These are phyloP conservation scores for Hyaloscypha hepaticicola DNA, from an alignment of 495 filamentous ascomycete genomes.

Conservation along the genomic window DNA sequence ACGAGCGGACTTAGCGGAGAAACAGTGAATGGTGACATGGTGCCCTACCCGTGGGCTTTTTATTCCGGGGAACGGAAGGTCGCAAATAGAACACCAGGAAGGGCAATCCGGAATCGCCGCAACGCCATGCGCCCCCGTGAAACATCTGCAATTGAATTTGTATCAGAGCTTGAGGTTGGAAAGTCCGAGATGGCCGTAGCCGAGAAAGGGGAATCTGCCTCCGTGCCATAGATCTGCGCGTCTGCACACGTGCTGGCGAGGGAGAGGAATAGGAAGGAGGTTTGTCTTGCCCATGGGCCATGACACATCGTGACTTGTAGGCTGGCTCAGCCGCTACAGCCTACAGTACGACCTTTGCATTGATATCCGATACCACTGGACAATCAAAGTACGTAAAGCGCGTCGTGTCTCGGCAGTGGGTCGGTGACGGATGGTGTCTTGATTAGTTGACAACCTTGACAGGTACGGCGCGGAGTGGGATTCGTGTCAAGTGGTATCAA, in stretches of 20 bases:
- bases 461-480: background rate
- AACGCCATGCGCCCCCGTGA: background rate
- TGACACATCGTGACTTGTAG: background rate
- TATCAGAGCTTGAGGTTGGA: too few relatives aligned
- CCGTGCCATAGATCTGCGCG: background rate
- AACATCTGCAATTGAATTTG: background rate
- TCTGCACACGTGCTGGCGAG: background rate
- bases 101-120: conserved; percentile 20
- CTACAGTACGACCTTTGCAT: background rate
- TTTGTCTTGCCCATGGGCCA: background rate
- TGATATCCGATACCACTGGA: background rate
- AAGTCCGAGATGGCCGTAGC: background rate
- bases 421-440: background rate
- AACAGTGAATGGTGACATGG: background rate
- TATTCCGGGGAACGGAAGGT: background rate
- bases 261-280: conserved; percentile 6
- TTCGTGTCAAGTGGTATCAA: background rate
- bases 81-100: background rate
- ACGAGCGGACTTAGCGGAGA: background rate
- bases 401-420: background rate
- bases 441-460: background rate
- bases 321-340: too few relatives aligned
- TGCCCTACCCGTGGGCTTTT: background rate
- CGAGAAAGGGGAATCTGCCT: background rate
- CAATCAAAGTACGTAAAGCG: conserved; percentile 1